These are phyloP conservation scores for Aspergillaceae sp. DNA, from an alignment of 2,329 filamentous ascomycete species.

Conservation along the genomic window DNA sequence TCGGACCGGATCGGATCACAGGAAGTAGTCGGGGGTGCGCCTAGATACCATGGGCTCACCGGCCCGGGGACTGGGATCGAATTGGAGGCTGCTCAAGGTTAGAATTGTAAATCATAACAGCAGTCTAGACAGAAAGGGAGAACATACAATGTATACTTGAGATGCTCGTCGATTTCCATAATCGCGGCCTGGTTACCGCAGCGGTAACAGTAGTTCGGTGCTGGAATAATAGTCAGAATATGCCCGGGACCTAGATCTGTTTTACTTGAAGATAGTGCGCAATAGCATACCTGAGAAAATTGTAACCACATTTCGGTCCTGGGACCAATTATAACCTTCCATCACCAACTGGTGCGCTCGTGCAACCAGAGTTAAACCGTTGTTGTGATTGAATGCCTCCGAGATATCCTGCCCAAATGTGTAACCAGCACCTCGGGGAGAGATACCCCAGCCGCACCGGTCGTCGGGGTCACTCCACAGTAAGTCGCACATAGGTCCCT, in stretches of 20 bases:
- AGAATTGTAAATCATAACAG: not conserved
- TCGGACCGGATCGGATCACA: conserved; percentile 45
- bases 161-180: conserved; percentile 98
- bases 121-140: not conserved
- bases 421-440: conserved; percentile 88
- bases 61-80: conserved; percentile 93
- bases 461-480: conserved; percentile 98
- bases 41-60: conserved; percentile 98
- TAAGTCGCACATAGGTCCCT: conserved; percentile 97
- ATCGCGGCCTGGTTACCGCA: conserved; percentile 99
- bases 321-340: conserved; percentile 99
- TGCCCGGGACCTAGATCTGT: not conserved
- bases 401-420: conserved; percentile 94
- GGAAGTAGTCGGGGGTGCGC: conserved; percentile 97
- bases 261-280: no score
- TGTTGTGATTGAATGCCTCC: conserved; percentile 88
- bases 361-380: conserved; percentile 85
- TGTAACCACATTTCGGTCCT: conserved; percentile 94
- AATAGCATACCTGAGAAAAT: conserved; percentile 77
- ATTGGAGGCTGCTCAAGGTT: conserved; percentile 68
- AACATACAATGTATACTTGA: conserved; percentile 98
- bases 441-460: conserved; percentile 86
- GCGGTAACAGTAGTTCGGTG: conserved; percentile 92
- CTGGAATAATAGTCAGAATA: conserved; percentile 31
- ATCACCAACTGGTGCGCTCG: conserved; percentile 96